Evolutionary conservation across 2,329 filamentous ascomycete genomes (phyloP), one percentile per base, ranked within the genome.

Genomic region (Trematosphaeria pertusa): DNA sequence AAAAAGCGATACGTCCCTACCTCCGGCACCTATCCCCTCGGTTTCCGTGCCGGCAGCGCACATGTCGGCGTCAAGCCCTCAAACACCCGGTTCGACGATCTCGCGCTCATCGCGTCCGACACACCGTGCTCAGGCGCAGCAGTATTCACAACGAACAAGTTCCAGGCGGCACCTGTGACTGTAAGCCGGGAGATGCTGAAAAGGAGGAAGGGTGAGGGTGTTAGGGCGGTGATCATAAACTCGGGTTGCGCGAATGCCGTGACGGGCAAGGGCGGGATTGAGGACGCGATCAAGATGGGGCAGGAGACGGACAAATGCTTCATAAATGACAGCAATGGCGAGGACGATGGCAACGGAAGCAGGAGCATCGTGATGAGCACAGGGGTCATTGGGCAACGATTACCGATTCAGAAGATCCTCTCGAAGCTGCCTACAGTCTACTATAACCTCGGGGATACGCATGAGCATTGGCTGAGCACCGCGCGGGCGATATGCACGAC

Each of bases 141-240:
- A 5, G 92, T 97, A 35, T 97, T 97, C 77, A 99, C 94, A 43
- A 95, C 91, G 73, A 99, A 99, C 78, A 92, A 93, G 73, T 99
- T 99, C 76, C 92, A 97, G 74, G 94, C 94, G 14, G 94, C 94
- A 9, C 94, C 94, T 4, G 93, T 99, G 34, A 91, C 89, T 21
- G 88, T 96, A 51, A 93, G 88, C 72, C 81, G 86, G 54, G 80
- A 87, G 46, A 83, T 92, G 50, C 76, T 96, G 26, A 79, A 85
- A 68, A 79, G 78, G 56, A 83, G 84, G 58, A 77, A 80, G 37
- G 88, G 90, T 48, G 72, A 81, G 10, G 89, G 88, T 1, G 81
- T 97, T 45, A 82, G 87, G 50, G 88, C 88, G 42, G 86, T 99
- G 19, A 83, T 99, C 43, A 86, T 97, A 73, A 99, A 99, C 74